Percentiles rank a stretch among this genome's conserved stretches.
These are phyloP conservation scores for Trametes sanguinea DNA, from an alignment of 768 basidiomycete species.

Conservation along the genomic window DNA sequence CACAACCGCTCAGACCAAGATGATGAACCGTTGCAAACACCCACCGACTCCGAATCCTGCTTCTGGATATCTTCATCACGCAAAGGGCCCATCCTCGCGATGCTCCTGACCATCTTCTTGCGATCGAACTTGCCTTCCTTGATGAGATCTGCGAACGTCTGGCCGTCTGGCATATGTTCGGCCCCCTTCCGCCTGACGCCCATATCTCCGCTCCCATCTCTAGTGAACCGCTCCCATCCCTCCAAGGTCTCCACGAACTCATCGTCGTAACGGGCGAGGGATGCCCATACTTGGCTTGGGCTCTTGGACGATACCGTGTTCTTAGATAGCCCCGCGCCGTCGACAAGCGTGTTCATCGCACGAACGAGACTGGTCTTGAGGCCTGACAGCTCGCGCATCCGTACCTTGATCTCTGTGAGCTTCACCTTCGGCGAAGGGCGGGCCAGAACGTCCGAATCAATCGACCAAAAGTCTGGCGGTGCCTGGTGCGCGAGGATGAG, in stretches of 20 bases:
- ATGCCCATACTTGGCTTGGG: slow-evolving; percentile 61
- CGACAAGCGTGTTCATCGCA: slow-evolving; percentile 57
- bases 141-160: slow-evolving; percentile 48
- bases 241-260: slow-evolving; percentile 63
- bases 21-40: slow-evolving; percentile 6
- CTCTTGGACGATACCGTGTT: slow-evolving; percentile 28
- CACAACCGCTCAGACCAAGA: background rate
- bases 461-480: slow-evolving; percentile 51
- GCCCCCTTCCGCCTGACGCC: slow-evolving; percentile 38
- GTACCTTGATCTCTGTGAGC: slow-evolving; percentile 56
- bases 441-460: slow-evolving; percentile 3
- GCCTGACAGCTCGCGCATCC: slow-evolving; percentile 58
- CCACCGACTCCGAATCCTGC: slow-evolving; percentile 39
- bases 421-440: slow-evolving; percentile 47
- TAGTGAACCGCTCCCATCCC: slow-evolving; percentile 58
- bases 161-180: slow-evolving; percentile 37
- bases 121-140: slow-evolving; percentile 64
- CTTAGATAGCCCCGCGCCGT: slow-evolving; percentile 44
- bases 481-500: slow-evolving; percentile 58
- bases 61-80: slow-evolving; percentile 36
- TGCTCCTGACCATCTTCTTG: slow-evolving; percentile 76
- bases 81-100: slow-evolving; percentile 59
- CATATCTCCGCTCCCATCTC: slow-evolving; percentile 41
- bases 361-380: slow-evolving; percentile 54
- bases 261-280: slow-evolving; percentile 81